phyloP scores from a whole-genome alignment of 768 basidiomycete genomes.

The Galerina sulciceps region DNA sequence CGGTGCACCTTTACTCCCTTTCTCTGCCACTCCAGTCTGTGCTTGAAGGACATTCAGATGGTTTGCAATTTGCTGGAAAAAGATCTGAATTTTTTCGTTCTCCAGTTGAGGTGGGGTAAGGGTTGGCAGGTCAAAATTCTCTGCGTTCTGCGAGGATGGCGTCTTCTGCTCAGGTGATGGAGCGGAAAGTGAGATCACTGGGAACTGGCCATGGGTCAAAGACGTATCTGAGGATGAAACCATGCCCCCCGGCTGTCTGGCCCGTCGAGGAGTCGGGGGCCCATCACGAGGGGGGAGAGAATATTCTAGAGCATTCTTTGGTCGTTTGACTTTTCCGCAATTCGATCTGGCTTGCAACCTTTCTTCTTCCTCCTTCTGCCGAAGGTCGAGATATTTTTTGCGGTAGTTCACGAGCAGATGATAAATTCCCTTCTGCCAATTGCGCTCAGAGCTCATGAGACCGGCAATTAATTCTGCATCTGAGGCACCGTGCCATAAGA shows the following conservation, averaged over 20 bases:
- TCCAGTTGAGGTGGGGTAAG: conserved; percentile 71
- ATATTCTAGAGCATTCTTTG: conserved; percentile 24
- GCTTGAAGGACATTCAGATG: conserved; percentile 78
- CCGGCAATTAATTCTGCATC: conserved; percentile 76
- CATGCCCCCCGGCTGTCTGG: conserved; percentile 34
- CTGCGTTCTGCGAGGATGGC: not conserved
- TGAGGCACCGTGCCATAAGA: conserved; percentile 85
- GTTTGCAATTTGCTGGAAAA: conserved; percentile 84
- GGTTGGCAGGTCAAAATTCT: conserved; percentile 38
- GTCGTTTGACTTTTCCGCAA: conserved; percentile 38
- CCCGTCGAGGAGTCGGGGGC: conserved; percentile 67
- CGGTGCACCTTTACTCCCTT: conserved; percentile 9
- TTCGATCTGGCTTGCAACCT: conserved; percentile 37
- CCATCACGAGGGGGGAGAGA: conserved; percentile 55
- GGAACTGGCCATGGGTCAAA: conserved; percentile 19
- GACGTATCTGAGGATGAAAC: conserved; percentile 15
- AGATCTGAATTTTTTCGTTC: conserved; percentile 78
- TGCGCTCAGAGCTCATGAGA: conserved; percentile 68
- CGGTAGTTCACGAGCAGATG: conserved; percentile 88
- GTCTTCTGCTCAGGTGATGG: conserved; percentile 21
- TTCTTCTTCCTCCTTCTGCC: conserved; percentile 63
- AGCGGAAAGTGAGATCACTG: conserved; percentile 22
- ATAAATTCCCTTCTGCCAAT: conserved; percentile 97
- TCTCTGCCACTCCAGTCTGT: conserved; percentile 35
- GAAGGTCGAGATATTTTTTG: conserved; percentile 71